Evolutionary conservation across 306 rosid genomes (phyloP), one percentile per base, ranked within the genome.

Genomic region (Cucumis cinereus): DNA sequence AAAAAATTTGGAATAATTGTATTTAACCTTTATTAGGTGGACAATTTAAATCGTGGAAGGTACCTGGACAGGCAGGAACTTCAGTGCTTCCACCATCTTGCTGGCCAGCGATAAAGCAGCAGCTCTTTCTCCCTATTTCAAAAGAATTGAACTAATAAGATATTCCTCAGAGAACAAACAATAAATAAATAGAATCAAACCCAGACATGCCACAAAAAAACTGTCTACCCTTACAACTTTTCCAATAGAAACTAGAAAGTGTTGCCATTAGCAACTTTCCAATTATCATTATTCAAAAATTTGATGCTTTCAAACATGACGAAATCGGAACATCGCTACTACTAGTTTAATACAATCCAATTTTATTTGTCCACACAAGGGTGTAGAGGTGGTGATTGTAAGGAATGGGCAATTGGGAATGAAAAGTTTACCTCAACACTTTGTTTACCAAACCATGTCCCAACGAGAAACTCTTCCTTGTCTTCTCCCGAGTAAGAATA

Each of bases 401-500:
- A 71, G 41, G 76, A 71, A 49, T 26, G 41, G 35, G 55, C 36
- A 52, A 70, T 14, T 50, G n/a, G 19, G 43, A 26, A 50, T 50
- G 55, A n/a, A 73, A 41, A 73, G 82, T 74, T 28, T 84, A 95
- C 99, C 98, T 95, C 98, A 73, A 89, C 86, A 52, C 99, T 95
- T 61, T 61, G 85, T 53, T 86, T 87, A 70, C 99, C 99, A 75
- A 92, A 81, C 99, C 99, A 95, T 74, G 96, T 90, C 85, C 95
- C 96, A 56, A 88, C 74, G 70, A 95, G 96, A 79, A 81, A 67
- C 36, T 95, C 99, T 77, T 95, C 99, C 82, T 79, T 89, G 80
- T 95, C 98, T 56, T 95, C 98, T 81, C 99, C 99, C 7, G 98
- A 87, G 79, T 92, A 95, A 52, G 99, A 71, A 82, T 95, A 95